These are phyloP conservation scores for Trametes cubensis DNA, from an alignment of 768 basidiomycete genomes.

Conservation along the genomic window DNA sequence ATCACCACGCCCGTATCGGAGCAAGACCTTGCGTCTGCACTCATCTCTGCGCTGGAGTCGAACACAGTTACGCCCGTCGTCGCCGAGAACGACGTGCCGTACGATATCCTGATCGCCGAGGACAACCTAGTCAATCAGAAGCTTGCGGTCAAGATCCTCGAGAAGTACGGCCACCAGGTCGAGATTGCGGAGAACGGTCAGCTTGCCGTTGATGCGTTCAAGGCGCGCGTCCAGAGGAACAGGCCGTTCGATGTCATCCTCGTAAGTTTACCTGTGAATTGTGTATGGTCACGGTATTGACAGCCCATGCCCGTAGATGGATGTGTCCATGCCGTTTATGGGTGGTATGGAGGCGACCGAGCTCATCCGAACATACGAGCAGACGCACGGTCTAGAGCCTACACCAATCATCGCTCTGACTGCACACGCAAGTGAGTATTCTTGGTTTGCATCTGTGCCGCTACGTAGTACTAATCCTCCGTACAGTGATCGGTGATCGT, in stretches of 20 bases:
- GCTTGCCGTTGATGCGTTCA: constrained; percentile 90
- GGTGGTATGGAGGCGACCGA: constrained; percentile 98
- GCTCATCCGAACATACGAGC: constrained; percentile 84
- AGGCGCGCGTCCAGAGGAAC: constrained; percentile 66
- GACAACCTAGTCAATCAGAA: constrained; percentile 97
- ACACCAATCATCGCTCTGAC: constrained; percentile 97
- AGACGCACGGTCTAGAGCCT: constrained; percentile 63
- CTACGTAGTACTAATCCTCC: constrained; percentile 17
- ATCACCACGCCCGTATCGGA: constrained; percentile 88
- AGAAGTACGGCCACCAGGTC: constrained; percentile 93
- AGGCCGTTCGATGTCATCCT: constrained; percentile 91
- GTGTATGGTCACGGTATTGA: neutral
- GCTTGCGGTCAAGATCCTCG: constrained; percentile 93
- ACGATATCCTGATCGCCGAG: constrained; percentile 94
- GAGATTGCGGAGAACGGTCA: constrained; percentile 98
- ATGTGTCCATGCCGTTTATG: constrained; percentile 98
- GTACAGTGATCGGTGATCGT: constrained; percentile 83
- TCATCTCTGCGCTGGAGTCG: constrained; percentile 92
- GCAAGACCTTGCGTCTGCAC: constrained; percentile 88
- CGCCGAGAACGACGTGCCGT: constrained; percentile 81
- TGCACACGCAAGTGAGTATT: constrained; percentile 87
- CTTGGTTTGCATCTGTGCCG: neutral
- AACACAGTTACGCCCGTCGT: constrained; percentile 90
- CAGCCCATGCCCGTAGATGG: constrained; percentile 64
- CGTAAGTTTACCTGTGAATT: constrained; percentile 48